These are phyloP conservation scores for Boletus barrowsii DNA, from an alignment of 768 basidiomycete species.

Conservation along the genomic window DNA sequence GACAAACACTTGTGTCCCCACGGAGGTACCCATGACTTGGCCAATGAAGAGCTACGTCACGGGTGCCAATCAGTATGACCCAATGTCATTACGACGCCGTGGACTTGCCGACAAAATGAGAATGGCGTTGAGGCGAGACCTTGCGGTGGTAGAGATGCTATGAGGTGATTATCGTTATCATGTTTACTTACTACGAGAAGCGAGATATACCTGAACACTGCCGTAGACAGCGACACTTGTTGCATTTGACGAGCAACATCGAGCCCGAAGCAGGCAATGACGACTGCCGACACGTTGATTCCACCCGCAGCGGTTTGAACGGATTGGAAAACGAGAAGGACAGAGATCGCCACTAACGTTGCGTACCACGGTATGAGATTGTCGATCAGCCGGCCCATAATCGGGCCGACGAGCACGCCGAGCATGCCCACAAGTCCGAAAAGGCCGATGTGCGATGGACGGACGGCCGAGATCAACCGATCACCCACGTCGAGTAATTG, in stretches of 20 bases:
- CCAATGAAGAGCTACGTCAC: conserved; percentile 57
- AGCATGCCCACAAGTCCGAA: conserved; percentile 74
- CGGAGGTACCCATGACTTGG: conserved; percentile 79
- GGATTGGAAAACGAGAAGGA: conserved; percentile 49
- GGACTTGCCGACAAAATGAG: conserved; percentile 60
- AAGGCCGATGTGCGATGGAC: conserved; percentile 48
- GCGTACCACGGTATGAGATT: conserved; percentile 75
- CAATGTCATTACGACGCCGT: background rate
- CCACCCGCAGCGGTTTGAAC: conserved; percentile 72
- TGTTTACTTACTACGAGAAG: conserved; percentile 1
- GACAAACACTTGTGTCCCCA: conserved; percentile 70
- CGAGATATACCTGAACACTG: conserved; percentile 49
- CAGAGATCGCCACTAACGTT: conserved; percentile 51
- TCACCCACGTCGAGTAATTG: conserved; percentile 62
- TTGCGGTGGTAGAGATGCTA: conserved; percentile 42
- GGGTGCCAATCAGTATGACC: background rate
- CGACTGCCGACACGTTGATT: conserved; percentile 64
- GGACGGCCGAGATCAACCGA: conserved; percentile 9
- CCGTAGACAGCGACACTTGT: conserved; percentile 63
- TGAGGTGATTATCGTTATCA: conserved; percentile 5
- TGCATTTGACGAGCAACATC: conserved; percentile 73
- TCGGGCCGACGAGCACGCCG: conserved; percentile 66
- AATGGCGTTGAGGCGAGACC: conserved; percentile 75
- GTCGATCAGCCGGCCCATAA: conserved; percentile 70
- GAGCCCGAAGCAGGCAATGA: conserved; percentile 67